Evolutionary conservation across 306 rosid species (phyloP), one percentile per base, ranked within the genome.

Genomic region (Acmispon strigosus): DNA sequence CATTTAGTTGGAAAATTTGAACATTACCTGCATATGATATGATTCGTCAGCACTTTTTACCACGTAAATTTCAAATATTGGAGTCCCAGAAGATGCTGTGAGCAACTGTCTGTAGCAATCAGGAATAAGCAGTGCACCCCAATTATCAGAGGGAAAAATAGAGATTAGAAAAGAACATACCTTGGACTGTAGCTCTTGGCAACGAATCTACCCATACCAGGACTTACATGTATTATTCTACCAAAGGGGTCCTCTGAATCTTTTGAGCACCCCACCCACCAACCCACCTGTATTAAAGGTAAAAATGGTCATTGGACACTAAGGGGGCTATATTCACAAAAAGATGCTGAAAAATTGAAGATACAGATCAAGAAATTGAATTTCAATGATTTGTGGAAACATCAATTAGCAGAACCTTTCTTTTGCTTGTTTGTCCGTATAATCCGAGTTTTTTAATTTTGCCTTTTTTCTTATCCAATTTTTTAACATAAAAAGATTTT

Each of bases 261-360:
- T 84, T 89, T 85, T 29, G 99, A 85, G 89, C 81, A 91, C 69
- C 99, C 99, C 16, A 91, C 97, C 97, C 97, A 95, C 97, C 99
- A 95, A 56, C 99, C 99, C 45, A 95, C 96, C 99, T 95, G 90
- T 75, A 80, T 64, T 34, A 32, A 58, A 39, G 51, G 56, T 62
- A 15, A 80, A 43, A 80, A 76, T 5, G 74, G 70, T 55, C 74
- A 45, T 75, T 62, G 49, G 20, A 29, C 52, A 50, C 66, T 48
- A 18, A 34, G 24, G 29, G 36, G 42, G 18, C 12, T 10, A 20
- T 13, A 54, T 74, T 76, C 65, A 61, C 66, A 50, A 54, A 68
- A 43, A 11, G 15, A 41, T 36, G 67, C 24, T 6, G 66, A 62
- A 22, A 22, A 22, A 22, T 22, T 22, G 24, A 22, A 22, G 24